Evolutionary conservation across 208 protist species (phyloP), one percentile per base, ranked within the genome.

Genomic region (Acanthamoeba royreba): DNA sequence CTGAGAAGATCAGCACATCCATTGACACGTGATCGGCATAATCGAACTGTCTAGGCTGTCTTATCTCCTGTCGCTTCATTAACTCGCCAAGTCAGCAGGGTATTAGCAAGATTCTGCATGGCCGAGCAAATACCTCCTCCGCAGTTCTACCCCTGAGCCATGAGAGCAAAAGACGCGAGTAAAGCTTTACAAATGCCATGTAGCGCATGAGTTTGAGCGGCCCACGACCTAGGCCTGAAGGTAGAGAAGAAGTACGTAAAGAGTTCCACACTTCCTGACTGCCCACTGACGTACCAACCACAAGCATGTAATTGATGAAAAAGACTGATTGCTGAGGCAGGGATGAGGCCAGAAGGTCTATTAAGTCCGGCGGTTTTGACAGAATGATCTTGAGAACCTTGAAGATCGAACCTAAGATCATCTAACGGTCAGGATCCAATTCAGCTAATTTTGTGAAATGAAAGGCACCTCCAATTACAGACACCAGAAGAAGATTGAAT

Each of bases 281-380:
- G 49, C 19, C 13, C 19, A 19, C n/a, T 13, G 15, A 72, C 61
- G 33, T 7, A 69, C 83, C 83, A 8, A 69, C 83, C n/a, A 90
- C 83, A 7, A 90, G 52, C 19, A 90, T 69, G 42, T 90, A 90
- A 69, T 90, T 90, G 28, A 90, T 90, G 83, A 90, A 90, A 33
- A 90, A 90, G 31, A 90, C 22, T 19, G 83, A 90, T 43, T 90
- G 83, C 52, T 90, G 45, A 22, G 83, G 83, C 52, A 90, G 47
- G 0, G 83, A 90, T 17, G 45, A 55, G 8, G 83, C 83, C n/a
- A 90, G 53, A 22, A 90, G 53, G 52, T 31, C 8, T 0, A 90
- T 45, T 9, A 90, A n/a, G 42, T 46, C 52, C 11, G 83, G 31
- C 19, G 83, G 83, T 13, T 35, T 61, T 5, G 31, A 38, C 2